phyloP scores from a whole-genome alignment of 2,329 filamentous ascomycete species.

The Arthrocladium fulminans region DNA sequence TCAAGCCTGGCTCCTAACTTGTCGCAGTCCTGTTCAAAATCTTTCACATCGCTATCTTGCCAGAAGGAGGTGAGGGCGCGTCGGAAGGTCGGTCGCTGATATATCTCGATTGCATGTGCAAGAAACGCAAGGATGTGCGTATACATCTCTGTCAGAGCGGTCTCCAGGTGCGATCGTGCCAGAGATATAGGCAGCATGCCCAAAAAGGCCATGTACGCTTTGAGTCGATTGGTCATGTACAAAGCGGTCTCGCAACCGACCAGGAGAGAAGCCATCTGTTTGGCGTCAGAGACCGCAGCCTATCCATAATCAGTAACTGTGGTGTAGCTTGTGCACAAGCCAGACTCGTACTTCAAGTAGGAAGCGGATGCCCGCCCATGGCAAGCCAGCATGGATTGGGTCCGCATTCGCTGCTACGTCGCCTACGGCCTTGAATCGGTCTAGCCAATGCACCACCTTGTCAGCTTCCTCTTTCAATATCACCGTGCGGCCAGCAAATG shows the following conservation, averaged over 20 bases:
- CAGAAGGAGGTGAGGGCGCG: conserved; percentile 10
- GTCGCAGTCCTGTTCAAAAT: conserved; percentile 9
- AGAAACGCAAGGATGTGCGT: conserved; percentile 14
- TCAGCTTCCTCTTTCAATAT: conserved; percentile 9
- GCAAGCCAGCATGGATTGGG: conserved; percentile 27
- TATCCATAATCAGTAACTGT: conserved; percentile 12
- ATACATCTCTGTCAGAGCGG: conserved; percentile 12
- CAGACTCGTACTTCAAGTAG: conserved; percentile 25
- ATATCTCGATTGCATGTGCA: conserved; percentile 11
- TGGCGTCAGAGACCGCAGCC: conserved; percentile 9
- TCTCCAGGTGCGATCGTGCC: conserved; percentile 6
- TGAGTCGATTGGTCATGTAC: conserved; percentile 10
- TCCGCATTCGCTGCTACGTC: conserved; percentile 28
- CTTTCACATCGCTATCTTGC: conserved; percentile 9
- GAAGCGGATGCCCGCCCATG: conserved; percentile 28
- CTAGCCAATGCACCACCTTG: conserved; percentile 14
- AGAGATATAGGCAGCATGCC: not conserved
- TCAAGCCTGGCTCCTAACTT: conserved; percentile 7
- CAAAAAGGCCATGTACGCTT: conserved; percentile 10
- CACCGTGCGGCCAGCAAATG: not conserved
- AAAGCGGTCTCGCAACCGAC: conserved; percentile 9
- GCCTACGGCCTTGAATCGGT: conserved; percentile 26
- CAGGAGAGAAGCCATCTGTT: conserved; percentile 10
- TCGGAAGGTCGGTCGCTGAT: conserved; percentile 4
- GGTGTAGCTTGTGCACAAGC: no score